Evolutionary conservation across 2,329 filamentous ascomycete genomes (phyloP).

Genomic region (Neonectria coccinea): DNA sequence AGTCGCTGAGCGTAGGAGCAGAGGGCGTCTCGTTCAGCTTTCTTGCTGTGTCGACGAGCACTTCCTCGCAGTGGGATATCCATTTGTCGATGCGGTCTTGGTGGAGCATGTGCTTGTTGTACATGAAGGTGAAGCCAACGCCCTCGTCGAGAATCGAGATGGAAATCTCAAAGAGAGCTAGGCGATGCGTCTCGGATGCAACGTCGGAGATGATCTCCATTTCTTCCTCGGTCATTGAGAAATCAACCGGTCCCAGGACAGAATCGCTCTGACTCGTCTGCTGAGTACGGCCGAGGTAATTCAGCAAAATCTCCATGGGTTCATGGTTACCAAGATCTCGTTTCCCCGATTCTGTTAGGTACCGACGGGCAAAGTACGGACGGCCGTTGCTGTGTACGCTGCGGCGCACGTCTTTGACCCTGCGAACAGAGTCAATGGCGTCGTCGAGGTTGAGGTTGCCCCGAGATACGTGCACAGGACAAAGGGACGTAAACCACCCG

Average conservation of each 20-base stretch:
- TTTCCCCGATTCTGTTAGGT: slow-evolving; percentile 7
- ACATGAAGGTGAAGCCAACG: slow-evolving; percentile 23
- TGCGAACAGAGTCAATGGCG: slow-evolving; percentile 22
- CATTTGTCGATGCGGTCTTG: slow-evolving; percentile 31
- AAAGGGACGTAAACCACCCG: slow-evolving; percentile 60
- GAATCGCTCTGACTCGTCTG: not conserved
- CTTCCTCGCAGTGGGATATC: slow-evolving; percentile 26
- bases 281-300: slow-evolving; percentile 30
- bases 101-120: slow-evolving; percentile 30
- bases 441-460: not conserved
- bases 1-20: slow-evolving; percentile 48
- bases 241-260: slow-evolving; percentile 6
- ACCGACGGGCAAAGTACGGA: slow-evolving; percentile 30
- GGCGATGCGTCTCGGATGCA: slow-evolving; percentile 15
- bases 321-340: slow-evolving; percentile 5
- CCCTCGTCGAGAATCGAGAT: slow-evolving; percentile 16
- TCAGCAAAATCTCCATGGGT: slow-evolving; percentile 31
- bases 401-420: slow-evolving; percentile 28
- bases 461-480: slow-evolving; percentile 45
- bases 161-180: slow-evolving; percentile 40
- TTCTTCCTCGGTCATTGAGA: slow-evolving; percentile 20
- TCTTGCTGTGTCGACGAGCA: slow-evolving; percentile 20
- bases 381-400: slow-evolving; percentile 30
- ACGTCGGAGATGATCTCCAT: slow-evolving; percentile 23
- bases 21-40: slow-evolving; percentile 25